Evolutionary conservation across 495 filamentous ascomycete species (phyloP).

Genomic region (Articulospora tetracladia): DNA sequence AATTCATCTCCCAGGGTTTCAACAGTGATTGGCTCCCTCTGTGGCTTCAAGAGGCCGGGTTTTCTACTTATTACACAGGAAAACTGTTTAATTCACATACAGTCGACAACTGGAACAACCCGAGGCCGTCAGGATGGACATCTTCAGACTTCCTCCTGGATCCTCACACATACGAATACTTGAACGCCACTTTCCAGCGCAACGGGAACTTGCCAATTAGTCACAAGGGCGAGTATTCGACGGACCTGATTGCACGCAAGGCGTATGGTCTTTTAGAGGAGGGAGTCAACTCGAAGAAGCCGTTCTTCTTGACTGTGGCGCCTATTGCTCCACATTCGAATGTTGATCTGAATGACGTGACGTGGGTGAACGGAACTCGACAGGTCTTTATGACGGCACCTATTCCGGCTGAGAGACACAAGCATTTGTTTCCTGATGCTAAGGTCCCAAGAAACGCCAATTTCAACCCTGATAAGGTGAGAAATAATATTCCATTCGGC

Average conservation of each 20-base stretch:
- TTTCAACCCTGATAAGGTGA: conserved; percentile 45
- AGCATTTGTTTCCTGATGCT: conserved; percentile 39
- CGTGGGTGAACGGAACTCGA: neutral
- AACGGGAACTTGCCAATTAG: conserved; percentile 51
- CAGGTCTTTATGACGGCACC: conserved; percentile 37
- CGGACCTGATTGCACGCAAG: conserved; percentile 58
- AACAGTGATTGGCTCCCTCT: conserved; percentile 61
- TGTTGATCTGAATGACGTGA: conserved; percentile 27
- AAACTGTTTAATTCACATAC: conserved; percentile 64
- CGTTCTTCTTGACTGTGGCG: conserved; percentile 61
- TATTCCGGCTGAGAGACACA: conserved; percentile 38
- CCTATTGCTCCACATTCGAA: conserved; percentile 63
- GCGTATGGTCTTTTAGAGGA: conserved; percentile 59
- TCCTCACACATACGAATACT: conserved; percentile 62
- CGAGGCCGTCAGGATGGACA: conserved; percentile 49
- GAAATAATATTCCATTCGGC: neutral
- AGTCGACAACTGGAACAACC: conserved; percentile 49
- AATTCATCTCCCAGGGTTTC: conserved; percentile 57
- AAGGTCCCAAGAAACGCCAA: conserved; percentile 43
- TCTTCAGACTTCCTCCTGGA: conserved; percentile 63
- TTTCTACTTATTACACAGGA: conserved; percentile 64
- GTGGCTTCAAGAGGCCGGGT: conserved; percentile 62
- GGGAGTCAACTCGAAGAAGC: conserved; percentile 44
- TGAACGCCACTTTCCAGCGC: conserved; percentile 59
- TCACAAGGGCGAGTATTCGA: conserved; percentile 52